Conservation (phyloP, 2,329 filamentous ascomycete species). For the Oidium heveae region DNA sequence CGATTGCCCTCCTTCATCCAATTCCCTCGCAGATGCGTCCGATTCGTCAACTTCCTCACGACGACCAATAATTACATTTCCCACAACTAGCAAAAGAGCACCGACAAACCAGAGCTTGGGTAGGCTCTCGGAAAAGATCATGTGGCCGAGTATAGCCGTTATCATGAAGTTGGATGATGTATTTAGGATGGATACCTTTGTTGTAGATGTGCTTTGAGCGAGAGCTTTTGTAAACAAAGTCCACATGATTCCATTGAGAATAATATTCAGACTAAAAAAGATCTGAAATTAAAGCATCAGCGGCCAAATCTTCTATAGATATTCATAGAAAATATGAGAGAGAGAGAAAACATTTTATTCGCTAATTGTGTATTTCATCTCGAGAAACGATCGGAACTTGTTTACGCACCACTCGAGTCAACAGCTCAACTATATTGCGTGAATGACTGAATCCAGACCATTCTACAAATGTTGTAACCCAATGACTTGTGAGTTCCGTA, state of each 20-base stretch:
- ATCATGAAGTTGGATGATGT: slow-evolving; percentile 62
- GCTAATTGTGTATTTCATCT: too few species aligned
- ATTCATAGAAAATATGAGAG: too few species aligned
- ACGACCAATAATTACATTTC: slow-evolving; percentile 53
- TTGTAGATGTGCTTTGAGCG: slow-evolving; percentile 47
- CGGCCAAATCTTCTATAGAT: not conserved
- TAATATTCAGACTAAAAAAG: slow-evolving; percentile 41
- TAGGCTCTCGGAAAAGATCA: slow-evolving; percentile 46
- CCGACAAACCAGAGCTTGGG: slow-evolving; percentile 57
- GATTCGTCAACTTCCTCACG: slow-evolving; percentile 28
- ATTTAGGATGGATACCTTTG: slow-evolving; percentile 60
- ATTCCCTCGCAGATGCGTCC: not conserved
- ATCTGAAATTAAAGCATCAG: slow-evolving; percentile 11
- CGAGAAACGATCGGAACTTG: not conserved
- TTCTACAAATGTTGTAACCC: slow-evolving; percentile 21
- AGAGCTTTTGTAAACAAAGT: slow-evolving; percentile 57
- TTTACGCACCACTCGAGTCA: slow-evolving; percentile 23
- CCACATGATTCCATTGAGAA: slow-evolving; percentile 36
- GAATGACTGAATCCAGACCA: slow-evolving; percentile 19
- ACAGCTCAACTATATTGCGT: slow-evolving; percentile 22
- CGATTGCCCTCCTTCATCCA: not conserved
- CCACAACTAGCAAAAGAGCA: slow-evolving; percentile 43
- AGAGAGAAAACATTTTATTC: too few species aligned
- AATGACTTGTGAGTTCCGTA: slow-evolving; percentile 26
- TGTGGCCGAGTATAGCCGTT: slow-evolving; percentile 43